These are phyloP conservation scores for Ceriops tagal DNA, from an alignment of 345 rosid genomes.

Conservation along the genomic window DNA sequence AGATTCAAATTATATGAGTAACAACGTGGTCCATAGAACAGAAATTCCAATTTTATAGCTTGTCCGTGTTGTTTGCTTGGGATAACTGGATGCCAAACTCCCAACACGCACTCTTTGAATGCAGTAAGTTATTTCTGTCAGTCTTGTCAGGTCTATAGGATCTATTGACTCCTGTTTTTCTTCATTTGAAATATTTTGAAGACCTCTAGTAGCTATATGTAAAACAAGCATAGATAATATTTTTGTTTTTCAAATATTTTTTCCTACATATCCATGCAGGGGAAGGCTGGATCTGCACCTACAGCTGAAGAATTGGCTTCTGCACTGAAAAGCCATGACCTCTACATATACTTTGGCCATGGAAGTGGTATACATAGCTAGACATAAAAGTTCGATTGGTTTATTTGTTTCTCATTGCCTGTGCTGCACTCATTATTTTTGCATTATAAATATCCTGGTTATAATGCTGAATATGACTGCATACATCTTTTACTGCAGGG, in stretches of 20 bases:
- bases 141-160: no score
- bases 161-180: no score
- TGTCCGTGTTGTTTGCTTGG: no score
- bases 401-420: not conserved
- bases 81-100: no score
- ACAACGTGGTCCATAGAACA: no score
- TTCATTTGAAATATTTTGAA: not conserved
- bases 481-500: constrained; percentile 39
- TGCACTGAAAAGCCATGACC: constrained; percentile 78
- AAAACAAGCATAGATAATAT: not conserved
- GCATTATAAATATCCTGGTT: constrained; percentile 9
- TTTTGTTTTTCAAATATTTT: not conserved
- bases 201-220: not conserved
- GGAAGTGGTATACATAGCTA: constrained; percentile 69
- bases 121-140: no score
- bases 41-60: no score
- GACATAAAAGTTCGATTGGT: not conserved
- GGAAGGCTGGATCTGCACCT: constrained; percentile 80
- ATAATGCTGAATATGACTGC: constrained; percentile 12
- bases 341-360: constrained; percentile 86
- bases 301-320: constrained; percentile 57
- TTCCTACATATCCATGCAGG: constrained; percentile 37
- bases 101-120: no score
- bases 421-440: not conserved
- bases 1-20: no score